Evolutionary conservation across 257 asterid species (phyloP).

Genomic region (Eucommia ulmoides): DNA sequence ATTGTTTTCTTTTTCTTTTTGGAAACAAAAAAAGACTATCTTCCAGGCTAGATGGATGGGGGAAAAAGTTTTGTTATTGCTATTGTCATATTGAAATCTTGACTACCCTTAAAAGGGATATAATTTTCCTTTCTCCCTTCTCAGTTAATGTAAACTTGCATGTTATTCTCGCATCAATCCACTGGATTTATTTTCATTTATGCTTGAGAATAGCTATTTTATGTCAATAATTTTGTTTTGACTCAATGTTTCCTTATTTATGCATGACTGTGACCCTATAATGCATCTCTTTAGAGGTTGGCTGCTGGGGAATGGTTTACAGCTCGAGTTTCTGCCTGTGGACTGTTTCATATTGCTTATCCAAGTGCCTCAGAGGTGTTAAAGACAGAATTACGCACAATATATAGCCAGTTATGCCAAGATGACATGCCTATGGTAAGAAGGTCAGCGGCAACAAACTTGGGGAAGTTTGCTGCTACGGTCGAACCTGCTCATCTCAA

Average conservation of each 20-base stretch:
- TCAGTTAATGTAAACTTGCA: too few species aligned
- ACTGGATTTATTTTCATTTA: too few species aligned
- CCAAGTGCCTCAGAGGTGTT: constrained; percentile 65
- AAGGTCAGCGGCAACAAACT: constrained; percentile 78
- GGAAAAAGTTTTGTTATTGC: too few species aligned
- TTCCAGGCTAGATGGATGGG: too few species aligned
- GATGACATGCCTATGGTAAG: constrained; percentile 98
- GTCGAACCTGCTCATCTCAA: constrained; percentile 35
- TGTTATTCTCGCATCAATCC: too few species aligned
- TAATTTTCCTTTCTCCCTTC: too few species aligned
- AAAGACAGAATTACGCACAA: constrained; percentile 72
- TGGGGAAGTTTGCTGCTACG: constrained; percentile 40
- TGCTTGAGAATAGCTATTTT: too few species aligned
- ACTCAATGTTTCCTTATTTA: constrained; percentile 6
- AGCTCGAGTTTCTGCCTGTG: constrained; percentile 93
- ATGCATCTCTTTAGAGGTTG: constrained; percentile 47
- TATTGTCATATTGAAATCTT: too few species aligned
- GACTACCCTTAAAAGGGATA: too few species aligned
- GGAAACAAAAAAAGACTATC: too few species aligned
- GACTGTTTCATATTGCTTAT: constrained; percentile 83
- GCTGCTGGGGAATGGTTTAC: constrained; percentile 99
- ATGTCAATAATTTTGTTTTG: too few species aligned
- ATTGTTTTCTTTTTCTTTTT: too few species aligned
- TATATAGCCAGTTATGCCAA: constrained; percentile 74
- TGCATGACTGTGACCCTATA: not conserved